Evolutionary conservation across 2,329 filamentous ascomycete genomes (phyloP).

Genomic region (Hypomyces rosellus): DNA sequence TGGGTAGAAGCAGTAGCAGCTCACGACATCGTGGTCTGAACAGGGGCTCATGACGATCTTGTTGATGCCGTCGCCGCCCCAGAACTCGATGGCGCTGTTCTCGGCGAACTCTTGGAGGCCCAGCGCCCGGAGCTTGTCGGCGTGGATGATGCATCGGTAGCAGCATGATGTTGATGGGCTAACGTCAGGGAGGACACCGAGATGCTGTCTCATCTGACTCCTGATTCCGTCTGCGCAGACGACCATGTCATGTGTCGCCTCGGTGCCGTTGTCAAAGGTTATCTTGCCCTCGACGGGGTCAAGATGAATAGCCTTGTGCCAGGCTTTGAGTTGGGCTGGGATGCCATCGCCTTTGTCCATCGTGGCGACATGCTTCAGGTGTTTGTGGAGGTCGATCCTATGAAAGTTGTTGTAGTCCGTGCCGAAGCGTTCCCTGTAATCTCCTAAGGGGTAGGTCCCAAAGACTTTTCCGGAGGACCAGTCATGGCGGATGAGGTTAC

Average conservation of each 20-base stretch:
- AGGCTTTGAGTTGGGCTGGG: conserved; percentile 45
- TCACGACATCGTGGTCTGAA: conserved; percentile 51
- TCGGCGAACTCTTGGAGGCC: conserved; percentile 52
- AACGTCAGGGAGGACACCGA: conserved; percentile 50
- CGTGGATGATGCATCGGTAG: conserved; percentile 53
- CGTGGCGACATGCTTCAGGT: conserved; percentile 52
- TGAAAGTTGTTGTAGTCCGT: conserved; percentile 60
- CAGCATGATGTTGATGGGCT: conserved; percentile 50
- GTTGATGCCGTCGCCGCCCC: conserved; percentile 55
- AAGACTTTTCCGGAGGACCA: conserved; percentile 56
- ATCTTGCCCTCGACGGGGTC: conserved; percentile 43
- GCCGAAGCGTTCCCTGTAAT: conserved; percentile 57
- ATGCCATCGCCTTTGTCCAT: conserved; percentile 43
- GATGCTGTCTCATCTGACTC: conserved; percentile 47
- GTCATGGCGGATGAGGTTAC: conserved; percentile 55
- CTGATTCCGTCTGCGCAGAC: conserved; percentile 58
- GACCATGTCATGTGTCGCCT: conserved; percentile 46
- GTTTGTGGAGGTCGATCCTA: conserved; percentile 54
- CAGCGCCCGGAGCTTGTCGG: conserved; percentile 45
- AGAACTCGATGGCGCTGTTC: conserved; percentile 55
- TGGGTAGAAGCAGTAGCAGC: conserved; percentile 63
- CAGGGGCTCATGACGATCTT: conserved; percentile 64
- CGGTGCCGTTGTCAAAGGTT: conserved; percentile 43
- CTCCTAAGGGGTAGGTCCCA: conserved; percentile 51
- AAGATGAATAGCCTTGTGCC: conserved; percentile 45